phyloP scores from a whole-genome alignment of 1,284 basidiomycete species.

The Marasmius oreades region DNA sequence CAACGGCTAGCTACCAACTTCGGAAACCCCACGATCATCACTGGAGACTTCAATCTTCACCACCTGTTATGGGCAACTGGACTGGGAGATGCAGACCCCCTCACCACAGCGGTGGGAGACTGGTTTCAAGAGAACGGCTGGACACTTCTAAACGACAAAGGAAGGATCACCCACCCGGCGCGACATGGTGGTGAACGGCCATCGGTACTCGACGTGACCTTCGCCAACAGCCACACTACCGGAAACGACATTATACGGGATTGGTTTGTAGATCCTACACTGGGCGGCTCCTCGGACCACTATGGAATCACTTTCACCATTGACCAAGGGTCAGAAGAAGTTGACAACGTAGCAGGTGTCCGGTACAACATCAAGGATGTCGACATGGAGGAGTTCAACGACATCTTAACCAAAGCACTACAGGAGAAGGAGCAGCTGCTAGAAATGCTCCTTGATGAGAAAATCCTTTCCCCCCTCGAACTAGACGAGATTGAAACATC shows the following conservation, averaged over 20 bases:
- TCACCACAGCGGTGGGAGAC: background rate
- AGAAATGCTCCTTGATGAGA: background rate
- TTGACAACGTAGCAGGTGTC: background rate
- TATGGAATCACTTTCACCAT: background rate
- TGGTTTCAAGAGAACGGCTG: background rate
- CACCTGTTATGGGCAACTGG: background rate
- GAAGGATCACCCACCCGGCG: background rate
- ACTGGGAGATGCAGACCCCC: background rate
- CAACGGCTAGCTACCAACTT: background rate
- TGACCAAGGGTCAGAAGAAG: background rate
- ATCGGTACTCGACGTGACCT: background rate
- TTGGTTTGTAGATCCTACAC: conserved; percentile 1
- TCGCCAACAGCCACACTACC: background rate
- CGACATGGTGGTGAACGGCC: background rate
- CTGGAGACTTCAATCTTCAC: background rate
- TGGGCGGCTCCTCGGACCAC: conserved; percentile 4
- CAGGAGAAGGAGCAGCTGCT: background rate
- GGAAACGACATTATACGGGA: background rate
- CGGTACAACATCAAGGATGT: conserved; percentile 7
- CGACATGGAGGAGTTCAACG: too few relatives aligned
- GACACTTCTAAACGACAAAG: background rate
- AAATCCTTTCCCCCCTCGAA: background rate
- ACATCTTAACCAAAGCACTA: too few relatives aligned
- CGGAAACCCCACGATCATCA: background rate
- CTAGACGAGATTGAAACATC: background rate